Conservation (phyloP, 2,329 filamentous ascomycete species). For the Rutstroemia sp. region DNA sequence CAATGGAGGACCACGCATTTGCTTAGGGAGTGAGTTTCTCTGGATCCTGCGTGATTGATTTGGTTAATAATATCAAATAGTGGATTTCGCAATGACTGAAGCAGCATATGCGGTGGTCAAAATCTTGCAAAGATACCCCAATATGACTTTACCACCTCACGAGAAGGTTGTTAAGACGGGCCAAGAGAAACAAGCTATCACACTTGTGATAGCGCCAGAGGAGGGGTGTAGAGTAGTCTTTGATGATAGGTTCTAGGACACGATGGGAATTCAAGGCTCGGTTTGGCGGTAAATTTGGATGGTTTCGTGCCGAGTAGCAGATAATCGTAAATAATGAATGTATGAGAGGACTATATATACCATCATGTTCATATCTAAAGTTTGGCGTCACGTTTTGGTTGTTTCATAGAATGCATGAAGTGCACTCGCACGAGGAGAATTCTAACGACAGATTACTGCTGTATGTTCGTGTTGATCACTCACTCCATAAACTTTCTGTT, state of each 20-base stretch:
- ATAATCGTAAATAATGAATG: no score
- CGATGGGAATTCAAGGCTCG: no score
- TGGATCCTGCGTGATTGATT: not conserved
- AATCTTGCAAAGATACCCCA: not conserved
- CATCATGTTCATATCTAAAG: no score
- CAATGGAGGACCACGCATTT: slow-evolving; percentile 59
- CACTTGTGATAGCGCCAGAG: not conserved
- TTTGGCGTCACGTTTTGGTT: no score
- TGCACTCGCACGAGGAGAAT: no score
- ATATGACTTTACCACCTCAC: not conserved
- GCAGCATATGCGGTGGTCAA: not conserved
- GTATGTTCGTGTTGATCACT: no score
- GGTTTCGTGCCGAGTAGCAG: no score
- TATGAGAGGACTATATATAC: no score
- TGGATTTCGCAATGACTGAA: not conserved
- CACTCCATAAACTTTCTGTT: no score
- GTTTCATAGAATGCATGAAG: no score
- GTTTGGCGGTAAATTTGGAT: no score
- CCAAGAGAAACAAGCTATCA: not conserved
- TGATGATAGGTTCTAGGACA: not conserved
- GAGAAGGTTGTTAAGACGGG: not conserved
- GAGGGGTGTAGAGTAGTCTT: not conserved
- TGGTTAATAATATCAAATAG: not conserved
- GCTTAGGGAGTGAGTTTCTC: slow-evolving; percentile 47
- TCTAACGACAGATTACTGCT: no score